phyloP scores from a whole-genome alignment of 306 rosid species.

The Glycine latifolia region DNA sequence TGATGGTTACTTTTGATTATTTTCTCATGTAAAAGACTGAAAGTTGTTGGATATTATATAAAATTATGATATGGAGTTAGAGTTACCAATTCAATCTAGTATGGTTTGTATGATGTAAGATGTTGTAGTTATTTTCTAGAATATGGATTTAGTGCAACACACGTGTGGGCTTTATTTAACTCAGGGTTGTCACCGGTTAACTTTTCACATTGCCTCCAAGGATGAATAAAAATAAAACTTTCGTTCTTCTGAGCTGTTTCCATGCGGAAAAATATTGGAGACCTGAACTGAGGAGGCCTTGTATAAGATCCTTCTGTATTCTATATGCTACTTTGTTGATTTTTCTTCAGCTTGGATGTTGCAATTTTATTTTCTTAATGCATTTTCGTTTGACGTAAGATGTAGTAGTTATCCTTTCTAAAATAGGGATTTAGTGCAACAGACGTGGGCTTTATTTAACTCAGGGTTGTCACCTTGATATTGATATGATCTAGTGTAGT shows the following conservation, averaged over 20 bases:
- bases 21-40: not conserved
- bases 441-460: too few species aligned
- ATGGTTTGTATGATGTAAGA: not conserved
- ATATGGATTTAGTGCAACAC: not conserved
- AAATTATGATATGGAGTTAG: not conserved
- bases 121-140: not conserved
- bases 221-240: constrained; percentile 60
- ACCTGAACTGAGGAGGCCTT: constrained; percentile 91
- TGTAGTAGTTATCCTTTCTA: not conserved
- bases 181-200: too few species aligned
- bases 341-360: not conserved
- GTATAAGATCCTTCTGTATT: not conserved
- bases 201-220: constrained; percentile 45
- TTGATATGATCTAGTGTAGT: not conserved
- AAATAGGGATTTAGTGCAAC: too few species aligned
- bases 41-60: not conserved
- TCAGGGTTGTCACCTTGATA: too few species aligned
- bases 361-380: not conserved
- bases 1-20: not conserved
- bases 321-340: not conserved
- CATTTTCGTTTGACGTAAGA: not conserved
- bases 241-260: constrained; percentile 67
- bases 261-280: constrained; percentile 73
- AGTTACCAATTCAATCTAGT: not conserved
- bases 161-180: not conserved